phyloP scores from a whole-genome alignment of 345 rosid genomes.

The Eucalyptus urophylla region DNA sequence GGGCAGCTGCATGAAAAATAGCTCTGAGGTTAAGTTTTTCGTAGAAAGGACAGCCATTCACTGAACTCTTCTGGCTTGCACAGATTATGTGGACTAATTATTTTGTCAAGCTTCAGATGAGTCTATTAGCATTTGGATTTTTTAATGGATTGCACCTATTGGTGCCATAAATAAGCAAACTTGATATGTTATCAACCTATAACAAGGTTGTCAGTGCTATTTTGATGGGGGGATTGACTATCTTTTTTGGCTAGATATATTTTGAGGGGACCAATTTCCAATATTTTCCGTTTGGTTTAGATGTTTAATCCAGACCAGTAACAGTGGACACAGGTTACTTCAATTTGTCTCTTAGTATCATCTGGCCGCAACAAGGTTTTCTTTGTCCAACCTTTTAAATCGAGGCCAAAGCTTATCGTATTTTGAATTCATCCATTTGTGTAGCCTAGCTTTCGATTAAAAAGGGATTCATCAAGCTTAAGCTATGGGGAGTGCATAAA shows the following conservation, averaged over 20 bases:
- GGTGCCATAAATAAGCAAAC: background rate
- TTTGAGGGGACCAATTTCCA: background rate
- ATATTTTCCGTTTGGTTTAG: background rate
- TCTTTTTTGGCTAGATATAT: background rate
- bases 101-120: background rate
- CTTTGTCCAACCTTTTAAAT: background rate
- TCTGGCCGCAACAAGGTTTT: background rate
- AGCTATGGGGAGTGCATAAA: background rate
- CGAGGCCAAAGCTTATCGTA: background rate
- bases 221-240: fast-evolving
- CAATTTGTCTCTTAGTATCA: background rate
- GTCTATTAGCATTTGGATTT: background rate
- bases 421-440: background rate
- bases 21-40: background rate
- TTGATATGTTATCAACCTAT: background rate
- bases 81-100: background rate
- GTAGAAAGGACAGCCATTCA: background rate
- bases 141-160: background rate
- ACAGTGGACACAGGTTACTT: background rate
- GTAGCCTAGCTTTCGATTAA: background rate
- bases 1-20: background rate
- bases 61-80: background rate
- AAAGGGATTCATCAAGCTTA: background rate
- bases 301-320: background rate
- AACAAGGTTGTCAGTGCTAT: background rate